These are phyloP conservation scores for Leishmania aethiopica DNA, from an alignment of 208 protist genomes.

Conservation along the genomic window DNA sequence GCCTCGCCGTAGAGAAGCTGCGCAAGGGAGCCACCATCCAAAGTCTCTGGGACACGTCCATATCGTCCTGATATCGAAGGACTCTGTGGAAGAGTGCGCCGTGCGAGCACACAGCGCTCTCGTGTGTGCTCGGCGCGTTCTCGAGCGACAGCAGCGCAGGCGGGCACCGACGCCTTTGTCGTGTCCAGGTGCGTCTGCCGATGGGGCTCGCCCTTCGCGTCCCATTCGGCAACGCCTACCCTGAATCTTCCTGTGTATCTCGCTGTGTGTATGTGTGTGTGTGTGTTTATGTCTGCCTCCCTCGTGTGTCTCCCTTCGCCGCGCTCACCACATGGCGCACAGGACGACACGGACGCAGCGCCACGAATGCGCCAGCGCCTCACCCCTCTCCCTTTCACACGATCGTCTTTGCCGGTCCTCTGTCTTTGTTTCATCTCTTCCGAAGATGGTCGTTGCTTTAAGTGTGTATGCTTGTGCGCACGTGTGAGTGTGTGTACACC, in stretches of 20 bases:
- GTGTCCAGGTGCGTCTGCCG: neutral
- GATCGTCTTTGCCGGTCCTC: neutral
- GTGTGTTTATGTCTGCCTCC: neutral
- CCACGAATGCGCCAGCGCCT: neutral
- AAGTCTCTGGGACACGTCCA: conserved; percentile 76
- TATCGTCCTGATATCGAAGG: conserved; percentile 11
- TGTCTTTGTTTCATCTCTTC: neutral
- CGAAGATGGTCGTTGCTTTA: neutral
- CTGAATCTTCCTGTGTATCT: neutral
- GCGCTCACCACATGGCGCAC: neutral
- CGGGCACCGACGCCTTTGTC: neutral
- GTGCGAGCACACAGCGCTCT: neutral
- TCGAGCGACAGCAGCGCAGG: neutral
- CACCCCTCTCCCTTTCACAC: neutral
- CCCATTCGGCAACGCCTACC: neutral
- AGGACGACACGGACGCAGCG: neutral
- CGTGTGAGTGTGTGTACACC: neutral
- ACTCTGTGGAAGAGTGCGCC: neutral
- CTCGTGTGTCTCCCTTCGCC: neutral
- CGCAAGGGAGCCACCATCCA: conserved; percentile 75
- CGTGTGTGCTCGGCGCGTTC: neutral
- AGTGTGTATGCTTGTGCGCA: too few species aligned
- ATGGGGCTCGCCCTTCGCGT: neutral
- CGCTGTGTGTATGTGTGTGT: neutral
- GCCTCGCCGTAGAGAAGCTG: conserved; percentile 93